Evolutionary conservation across 139 green algal genomes (phyloP).

Genomic region (Pseudopediastrum boryanum): DNA sequence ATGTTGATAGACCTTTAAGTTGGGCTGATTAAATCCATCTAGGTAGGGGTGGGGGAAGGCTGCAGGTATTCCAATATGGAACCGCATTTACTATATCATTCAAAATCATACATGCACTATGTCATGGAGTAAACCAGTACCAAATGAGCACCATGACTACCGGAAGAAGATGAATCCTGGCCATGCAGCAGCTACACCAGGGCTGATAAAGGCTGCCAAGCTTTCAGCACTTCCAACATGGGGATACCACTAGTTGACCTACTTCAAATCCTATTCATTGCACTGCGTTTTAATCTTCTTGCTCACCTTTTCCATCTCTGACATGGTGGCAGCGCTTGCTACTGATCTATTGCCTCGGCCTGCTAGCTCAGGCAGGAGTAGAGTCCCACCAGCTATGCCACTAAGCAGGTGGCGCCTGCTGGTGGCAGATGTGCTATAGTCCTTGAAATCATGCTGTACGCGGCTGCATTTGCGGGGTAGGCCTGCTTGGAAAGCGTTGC

Average conservation of each 20-base stretch:
- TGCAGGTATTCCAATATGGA: background rate
- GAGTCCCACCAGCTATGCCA: too few relatives aligned
- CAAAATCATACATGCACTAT: too few relatives aligned
- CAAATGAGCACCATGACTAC: background rate
- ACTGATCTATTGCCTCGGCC: slow-evolving; percentile 28
- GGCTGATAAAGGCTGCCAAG: background rate
- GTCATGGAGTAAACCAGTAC: background rate
- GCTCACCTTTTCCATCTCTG: slow-evolving; percentile 42
- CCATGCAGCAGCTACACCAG: background rate
- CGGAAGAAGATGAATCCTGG: background rate
- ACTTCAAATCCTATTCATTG: background rate
- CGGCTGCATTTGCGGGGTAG: too few relatives aligned
- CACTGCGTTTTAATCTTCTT: background rate
- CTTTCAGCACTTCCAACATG: background rate
- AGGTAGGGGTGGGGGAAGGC: too few relatives aligned
- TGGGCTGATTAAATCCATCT: too few relatives aligned
- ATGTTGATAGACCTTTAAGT: too few relatives aligned
- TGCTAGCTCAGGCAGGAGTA: too few relatives aligned
- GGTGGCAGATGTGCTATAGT: too few relatives aligned
- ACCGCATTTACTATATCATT: background rate
- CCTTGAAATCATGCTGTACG: too few relatives aligned
- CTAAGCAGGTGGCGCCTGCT: too few relatives aligned
- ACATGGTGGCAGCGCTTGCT: slow-evolving; percentile 30
- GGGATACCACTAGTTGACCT: too few relatives aligned
- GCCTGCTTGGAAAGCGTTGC: too few relatives aligned